Evolutionary conservation across 1,139 yeast species (phyloP), one percentile per base, ranked within the genome.

Genomic region (Kazachstania sp.): DNA sequence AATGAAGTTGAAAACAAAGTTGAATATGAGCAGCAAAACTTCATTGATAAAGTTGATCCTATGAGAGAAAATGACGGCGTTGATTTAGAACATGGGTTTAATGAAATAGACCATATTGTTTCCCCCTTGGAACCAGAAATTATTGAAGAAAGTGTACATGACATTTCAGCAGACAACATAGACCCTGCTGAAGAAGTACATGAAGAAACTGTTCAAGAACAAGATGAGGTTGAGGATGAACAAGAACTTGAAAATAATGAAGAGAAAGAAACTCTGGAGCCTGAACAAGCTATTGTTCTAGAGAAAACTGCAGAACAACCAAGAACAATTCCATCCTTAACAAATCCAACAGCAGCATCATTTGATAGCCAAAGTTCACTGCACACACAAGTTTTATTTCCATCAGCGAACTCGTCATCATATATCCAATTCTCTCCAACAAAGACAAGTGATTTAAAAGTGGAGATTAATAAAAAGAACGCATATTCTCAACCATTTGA

Each of bases 401-500:
- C 36, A 16, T 31, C 47, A 13, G 41, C 23, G 4, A 18, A n/a
- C 2, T 29, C 37, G 1, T 39, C 51, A 8, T 37, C 47, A 7
- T 45, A 39, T 18, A 41, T 59, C 15, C 62, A 60, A 30, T 51
- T 56, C 15, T 54, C 62, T 1, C 63, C 63, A 28, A 48, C 54
- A 15, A 60, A 54, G 45, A 38, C 59, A 1, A 45, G 48, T 15
- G 45, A 51, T 28, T 29, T 52, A 9, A 52, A 50, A 16, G 55
- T 56, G 1, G 56, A 56, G 37, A 48, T 60, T 13, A 58, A 55
- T 29, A 54, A 56, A 13, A 60, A 55, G 43, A 57, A 58, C 45
- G 64, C 60, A n/a, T 59, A 58, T 41, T 58, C 65, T 7, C 64
- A 61, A 50, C 65, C 65, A 4, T 61, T 61, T 23, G 46, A 31